Conservation (phyloP, 2,329 filamentous ascomycete species). For the Colletotrichum tofieldiae region DNA sequence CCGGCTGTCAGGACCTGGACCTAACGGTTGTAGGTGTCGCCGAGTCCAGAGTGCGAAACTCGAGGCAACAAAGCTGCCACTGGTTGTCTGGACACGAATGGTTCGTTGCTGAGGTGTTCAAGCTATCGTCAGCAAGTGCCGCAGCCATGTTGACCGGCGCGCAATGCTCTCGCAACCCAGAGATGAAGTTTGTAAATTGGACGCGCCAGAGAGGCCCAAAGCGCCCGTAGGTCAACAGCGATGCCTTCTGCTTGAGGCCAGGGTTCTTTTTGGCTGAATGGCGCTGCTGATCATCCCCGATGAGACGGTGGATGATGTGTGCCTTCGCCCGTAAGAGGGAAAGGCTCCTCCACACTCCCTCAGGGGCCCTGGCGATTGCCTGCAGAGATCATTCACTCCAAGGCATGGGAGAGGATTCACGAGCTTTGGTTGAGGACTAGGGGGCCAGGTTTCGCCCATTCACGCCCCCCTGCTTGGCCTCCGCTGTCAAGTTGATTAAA, state of each 20-base stretch:
- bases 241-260: conserved; percentile 16
- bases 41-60: neutral
- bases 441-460: conserved; percentile 26
- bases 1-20: conserved; percentile 12
- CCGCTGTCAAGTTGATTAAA: conserved; percentile 28
- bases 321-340: conserved; percentile 27
- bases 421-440: conserved; percentile 21
- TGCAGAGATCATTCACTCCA: conserved; percentile 38
- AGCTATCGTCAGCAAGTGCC: conserved; percentile 31
- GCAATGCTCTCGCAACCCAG: neutral
- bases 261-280: conserved; percentile 27
- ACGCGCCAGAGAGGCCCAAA: conserved; percentile 8
- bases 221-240: conserved; percentile 10
- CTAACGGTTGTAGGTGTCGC: conserved; percentile 14
- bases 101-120: conserved; percentile 1
- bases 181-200: conserved; percentile 21
- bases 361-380: conserved; percentile 34
- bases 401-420: conserved; percentile 28
- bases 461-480: conserved; percentile 23
- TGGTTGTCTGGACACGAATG: neutral
- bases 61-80: conserved; percentile 8
- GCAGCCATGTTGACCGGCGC: conserved; percentile 1
- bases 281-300: conserved; percentile 35
- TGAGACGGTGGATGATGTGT: conserved; percentile 27
- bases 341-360: conserved; percentile 33